These are phyloP conservation scores for Suillus ampliporus DNA, from an alignment of 768 basidiomycete genomes.

Conservation along the genomic window DNA sequence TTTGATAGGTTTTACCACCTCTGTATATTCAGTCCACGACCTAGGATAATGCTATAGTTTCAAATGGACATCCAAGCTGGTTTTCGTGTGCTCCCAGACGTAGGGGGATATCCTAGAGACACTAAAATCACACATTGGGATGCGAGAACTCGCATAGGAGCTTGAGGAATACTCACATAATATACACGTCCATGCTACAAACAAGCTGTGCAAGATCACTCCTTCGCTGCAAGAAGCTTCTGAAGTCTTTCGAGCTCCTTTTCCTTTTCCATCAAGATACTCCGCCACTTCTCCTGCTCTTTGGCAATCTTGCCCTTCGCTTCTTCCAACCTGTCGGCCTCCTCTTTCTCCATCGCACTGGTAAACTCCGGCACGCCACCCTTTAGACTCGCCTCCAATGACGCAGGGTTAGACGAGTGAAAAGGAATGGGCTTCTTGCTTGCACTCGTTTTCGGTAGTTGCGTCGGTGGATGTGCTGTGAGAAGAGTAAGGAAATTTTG, in stretches of 20 bases:
- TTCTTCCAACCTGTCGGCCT: constrained; percentile 77
- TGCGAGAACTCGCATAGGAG: neutral
- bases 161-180: neutral
- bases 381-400: constrained; percentile 67
- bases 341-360: constrained; percentile 84
- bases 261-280: constrained; percentile 76
- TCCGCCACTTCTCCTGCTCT: constrained; percentile 79
- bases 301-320: constrained; percentile 72
- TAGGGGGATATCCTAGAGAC: neutral
- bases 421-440: constrained; percentile 71
- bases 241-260: constrained; percentile 77
- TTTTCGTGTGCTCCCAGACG: neutral
- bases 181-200: neutral
- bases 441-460: constrained; percentile 58
- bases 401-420: constrained; percentile 62
- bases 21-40: neutral
- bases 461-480: constrained; percentile 82
- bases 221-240: constrained; percentile 43
- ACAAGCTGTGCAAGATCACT: constrained; percentile 10
- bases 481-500: constrained; percentile 84
- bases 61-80: neutral
- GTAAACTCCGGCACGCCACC: constrained; percentile 85
- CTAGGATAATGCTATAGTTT: neutral
- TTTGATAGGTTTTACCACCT: neutral
- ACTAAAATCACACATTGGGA: neutral